Percentiles rank a stretch among this genome's conserved stretches.
Evolutionary conservation across 2,329 filamentous ascomycete species (phyloP).

Genomic region (Fusarium domesticum): DNA sequence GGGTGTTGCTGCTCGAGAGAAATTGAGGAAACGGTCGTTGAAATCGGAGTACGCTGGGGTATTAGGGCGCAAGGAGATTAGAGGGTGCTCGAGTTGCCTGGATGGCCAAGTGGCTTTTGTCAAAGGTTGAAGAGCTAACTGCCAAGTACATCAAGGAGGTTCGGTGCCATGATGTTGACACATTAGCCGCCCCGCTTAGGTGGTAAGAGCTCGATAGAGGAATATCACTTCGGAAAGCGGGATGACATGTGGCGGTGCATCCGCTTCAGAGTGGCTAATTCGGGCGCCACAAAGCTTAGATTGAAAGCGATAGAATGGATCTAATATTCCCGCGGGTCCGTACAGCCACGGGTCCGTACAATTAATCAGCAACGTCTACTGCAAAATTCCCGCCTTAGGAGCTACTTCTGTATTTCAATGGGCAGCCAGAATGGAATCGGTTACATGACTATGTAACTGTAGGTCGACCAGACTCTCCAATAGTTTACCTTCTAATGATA

Average conservation of each 20-base stretch:
- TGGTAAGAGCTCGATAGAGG: conserved; percentile 2
- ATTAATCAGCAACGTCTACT: too few species aligned
- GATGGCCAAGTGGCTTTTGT: neutral
- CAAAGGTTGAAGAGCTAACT: neutral
- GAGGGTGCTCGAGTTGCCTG: neutral
- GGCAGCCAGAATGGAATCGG: conserved; percentile 1
- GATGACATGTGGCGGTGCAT: neutral
- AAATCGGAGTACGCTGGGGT: neutral
- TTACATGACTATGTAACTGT: conserved; percentile 1
- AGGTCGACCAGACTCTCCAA: conserved; percentile 1
- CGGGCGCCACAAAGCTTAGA: too few species aligned
- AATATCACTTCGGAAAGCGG: neutral
- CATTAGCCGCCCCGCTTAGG: conserved; percentile 7
- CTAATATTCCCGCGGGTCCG: too few species aligned
- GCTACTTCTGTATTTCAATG: neutral
- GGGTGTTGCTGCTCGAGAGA: neutral
- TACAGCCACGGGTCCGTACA: too few species aligned
- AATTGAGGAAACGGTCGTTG: neutral
- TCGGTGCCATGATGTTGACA: neutral
- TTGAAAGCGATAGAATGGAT: too few species aligned
- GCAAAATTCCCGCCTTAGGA: too few species aligned
- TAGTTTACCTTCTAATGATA: neutral
- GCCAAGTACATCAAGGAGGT: neutral
- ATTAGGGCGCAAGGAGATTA: neutral
- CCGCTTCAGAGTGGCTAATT: too few species aligned